Evolutionary conservation across 495 filamentous ascomycete genomes (phyloP).

Genomic region (Penicillium canariense): DNA sequence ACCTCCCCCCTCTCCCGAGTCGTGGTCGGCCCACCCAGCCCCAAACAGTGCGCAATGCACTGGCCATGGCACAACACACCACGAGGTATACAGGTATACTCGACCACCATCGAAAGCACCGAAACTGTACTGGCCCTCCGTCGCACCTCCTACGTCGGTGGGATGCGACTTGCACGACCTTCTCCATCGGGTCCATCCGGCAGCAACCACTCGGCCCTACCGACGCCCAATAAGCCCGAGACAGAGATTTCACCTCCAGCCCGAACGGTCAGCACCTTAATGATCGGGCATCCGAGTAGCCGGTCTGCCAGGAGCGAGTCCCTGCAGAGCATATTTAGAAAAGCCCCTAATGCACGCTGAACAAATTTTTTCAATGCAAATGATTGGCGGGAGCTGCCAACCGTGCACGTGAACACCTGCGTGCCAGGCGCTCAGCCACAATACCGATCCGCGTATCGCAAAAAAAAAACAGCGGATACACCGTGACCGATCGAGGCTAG

Average conservation of each 20-base stretch:
- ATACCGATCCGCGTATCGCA: too few species aligned
- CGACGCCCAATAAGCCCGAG: background rate
- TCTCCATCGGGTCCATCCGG: background rate
- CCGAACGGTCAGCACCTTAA: conserved; percentile 20
- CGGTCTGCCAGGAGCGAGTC: background rate
- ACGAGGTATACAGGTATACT: too few species aligned
- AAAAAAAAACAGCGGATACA: conserved; percentile 2
- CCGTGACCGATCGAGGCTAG: conserved; percentile 8
- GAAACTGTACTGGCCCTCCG: too few species aligned
- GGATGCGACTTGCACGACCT: background rate
- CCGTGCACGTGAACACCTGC: background rate
- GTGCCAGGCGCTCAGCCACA: conserved; percentile 4
- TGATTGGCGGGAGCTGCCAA: conserved; percentile 12
- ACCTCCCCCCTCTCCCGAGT: too few species aligned
- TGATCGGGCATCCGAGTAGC: background rate
- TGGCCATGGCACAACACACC: background rate
- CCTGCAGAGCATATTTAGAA: conserved; percentile 14
- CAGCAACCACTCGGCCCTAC: too few species aligned
- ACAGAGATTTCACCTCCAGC: background rate
- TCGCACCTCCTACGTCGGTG: background rate
- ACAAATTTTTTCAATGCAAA: conserved; percentile 12
- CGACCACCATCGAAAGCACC: too few species aligned
- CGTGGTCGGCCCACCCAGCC: background rate
- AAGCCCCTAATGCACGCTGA: conserved; percentile 15
- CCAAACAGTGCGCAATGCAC: conserved; percentile 1